These are phyloP conservation scores for Venturia nashicola DNA, from an alignment of 2,329 filamentous ascomycete genomes.

Conservation along the genomic window DNA sequence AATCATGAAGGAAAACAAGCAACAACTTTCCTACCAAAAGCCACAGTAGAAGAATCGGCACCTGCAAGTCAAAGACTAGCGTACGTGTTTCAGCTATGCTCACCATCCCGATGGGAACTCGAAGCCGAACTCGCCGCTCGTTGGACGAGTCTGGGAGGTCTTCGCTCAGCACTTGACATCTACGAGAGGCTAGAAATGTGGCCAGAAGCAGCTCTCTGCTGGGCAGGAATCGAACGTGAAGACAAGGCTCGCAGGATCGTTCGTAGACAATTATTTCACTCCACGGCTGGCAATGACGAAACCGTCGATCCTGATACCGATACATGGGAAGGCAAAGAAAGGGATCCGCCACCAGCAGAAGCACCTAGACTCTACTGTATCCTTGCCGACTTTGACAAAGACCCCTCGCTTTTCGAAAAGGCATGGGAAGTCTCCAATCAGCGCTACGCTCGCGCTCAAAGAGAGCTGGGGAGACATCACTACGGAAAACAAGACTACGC, in stretches of 20 bases:
- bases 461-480: slow-evolving; percentile 71
- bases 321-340: slow-evolving; percentile 53
- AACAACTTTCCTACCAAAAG: slow-evolving; percentile 68
- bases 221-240: slow-evolving; percentile 67
- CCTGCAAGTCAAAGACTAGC: slow-evolving; percentile 62
- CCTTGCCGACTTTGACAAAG: slow-evolving; percentile 73
- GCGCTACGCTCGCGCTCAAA: slow-evolving; percentile 77
- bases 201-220: slow-evolving; percentile 88
- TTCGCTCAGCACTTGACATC: slow-evolving; percentile 85
- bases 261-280: slow-evolving; percentile 65
- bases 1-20: slow-evolving; percentile 29
- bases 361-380: slow-evolving; percentile 87
- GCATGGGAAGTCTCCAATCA: slow-evolving; percentile 78
- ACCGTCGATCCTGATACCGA: slow-evolving; percentile 19
- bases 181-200: slow-evolving; percentile 89
- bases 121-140: slow-evolving; percentile 85
- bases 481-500: slow-evolving; percentile 52
- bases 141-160: slow-evolving; percentile 81
- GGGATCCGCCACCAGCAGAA: slow-evolving; percentile 61
- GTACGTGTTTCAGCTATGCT: slow-evolving; percentile 73
- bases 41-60: slow-evolving; percentile 66
- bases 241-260: slow-evolving; percentile 70
- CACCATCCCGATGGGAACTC: slow-evolving; percentile 83
- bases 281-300: slow-evolving; percentile 33
- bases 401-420: slow-evolving; percentile 63